Evolutionary conservation across 1,139 yeast species (phyloP).

Genomic region (Saccharomyces hybrid): DNA sequence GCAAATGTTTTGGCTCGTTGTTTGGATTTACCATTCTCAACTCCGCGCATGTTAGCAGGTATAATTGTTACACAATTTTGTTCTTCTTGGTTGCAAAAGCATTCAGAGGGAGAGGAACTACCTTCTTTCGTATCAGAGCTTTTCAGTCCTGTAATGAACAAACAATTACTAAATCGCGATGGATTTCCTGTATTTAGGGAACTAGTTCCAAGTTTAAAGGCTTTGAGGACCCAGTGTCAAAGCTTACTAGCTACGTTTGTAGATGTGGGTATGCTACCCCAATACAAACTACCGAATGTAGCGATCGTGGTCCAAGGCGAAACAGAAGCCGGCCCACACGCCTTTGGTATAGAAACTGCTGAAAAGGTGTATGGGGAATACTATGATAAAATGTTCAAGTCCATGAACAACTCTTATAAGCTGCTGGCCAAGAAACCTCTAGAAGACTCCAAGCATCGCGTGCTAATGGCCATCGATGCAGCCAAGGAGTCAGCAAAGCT

Average conservation of each 20-base stretch:
- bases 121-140: conserved; percentile 26
- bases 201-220: conserved; percentile 75
- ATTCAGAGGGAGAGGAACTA: conserved; percentile 10
- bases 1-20: conserved; percentile 28
- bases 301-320: conserved; percentile 94
- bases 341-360: conserved; percentile 76
- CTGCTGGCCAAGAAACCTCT: conserved; percentile 65
- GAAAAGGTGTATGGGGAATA: conserved; percentile 59
- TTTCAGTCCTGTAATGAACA: conserved; percentile 35
- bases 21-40: conserved; percentile 51
- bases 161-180: conserved; percentile 41
- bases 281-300: conserved; percentile 70
- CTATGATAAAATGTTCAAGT: conserved; percentile 55
- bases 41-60: conserved; percentile 69
- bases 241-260: conserved; percentile 72
- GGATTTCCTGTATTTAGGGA: conserved; percentile 63
- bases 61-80: conserved; percentile 72
- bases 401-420: conserved; percentile 64
- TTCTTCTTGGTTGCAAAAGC: conserved; percentile 25
- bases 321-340: conserved; percentile 88
- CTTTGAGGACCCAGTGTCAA: conserved; percentile 80
- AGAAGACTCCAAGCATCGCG: conserved; percentile 71
- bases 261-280: conserved; percentile 65
- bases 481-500: conserved; percentile 49
- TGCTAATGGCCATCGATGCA: conserved; percentile 59